These are phyloP conservation scores for Oehlia diaphana DNA, from an alignment of 192 early-diverging fungal genomes.

Conservation along the genomic window DNA sequence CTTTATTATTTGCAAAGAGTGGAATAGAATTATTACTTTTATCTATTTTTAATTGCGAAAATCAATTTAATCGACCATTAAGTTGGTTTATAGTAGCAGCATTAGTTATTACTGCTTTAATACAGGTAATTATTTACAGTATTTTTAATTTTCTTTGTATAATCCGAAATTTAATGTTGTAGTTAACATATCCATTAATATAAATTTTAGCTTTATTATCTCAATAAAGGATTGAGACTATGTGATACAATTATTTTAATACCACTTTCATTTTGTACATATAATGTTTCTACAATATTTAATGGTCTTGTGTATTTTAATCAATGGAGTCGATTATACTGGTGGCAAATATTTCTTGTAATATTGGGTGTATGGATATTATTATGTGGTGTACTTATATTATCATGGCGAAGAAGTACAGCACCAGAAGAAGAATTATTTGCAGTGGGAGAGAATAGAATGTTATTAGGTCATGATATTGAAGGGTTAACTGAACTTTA, in stretches of 20 bases:
- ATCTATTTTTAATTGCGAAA: constrained; percentile 52
- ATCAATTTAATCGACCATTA: constrained; percentile 69
- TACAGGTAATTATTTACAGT: constrained; percentile 46
- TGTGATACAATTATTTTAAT: constrained; percentile 76
- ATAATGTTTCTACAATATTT: constrained; percentile 70
- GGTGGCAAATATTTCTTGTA: constrained; percentile 65
- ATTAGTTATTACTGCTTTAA: constrained; percentile 50
- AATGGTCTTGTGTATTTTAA: constrained; percentile 82
- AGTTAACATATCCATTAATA: constrained; percentile 19
- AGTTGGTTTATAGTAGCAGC: constrained; percentile 66
- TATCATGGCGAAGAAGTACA: constrained; percentile 54
- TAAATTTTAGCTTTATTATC: constrained; percentile 63
- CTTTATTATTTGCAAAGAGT: constrained; percentile 75
- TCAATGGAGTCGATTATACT: constrained; percentile 61
- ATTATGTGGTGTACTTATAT: constrained; percentile 61
- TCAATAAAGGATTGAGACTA: constrained; percentile 69
- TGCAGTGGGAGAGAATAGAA: background rate
- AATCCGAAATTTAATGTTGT: background rate
- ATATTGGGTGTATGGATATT: constrained; percentile 66
- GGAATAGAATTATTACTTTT: constrained; percentile 72
- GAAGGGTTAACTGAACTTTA: constrained; percentile 23
- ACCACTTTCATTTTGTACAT: constrained; percentile 74
- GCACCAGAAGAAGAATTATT: constrained; percentile 27
- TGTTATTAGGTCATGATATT: constrained; percentile 6
- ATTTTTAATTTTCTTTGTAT: background rate